Conservation (phyloP, 768 basidiomycete species). For the Kwoniella sp. region DNA sequence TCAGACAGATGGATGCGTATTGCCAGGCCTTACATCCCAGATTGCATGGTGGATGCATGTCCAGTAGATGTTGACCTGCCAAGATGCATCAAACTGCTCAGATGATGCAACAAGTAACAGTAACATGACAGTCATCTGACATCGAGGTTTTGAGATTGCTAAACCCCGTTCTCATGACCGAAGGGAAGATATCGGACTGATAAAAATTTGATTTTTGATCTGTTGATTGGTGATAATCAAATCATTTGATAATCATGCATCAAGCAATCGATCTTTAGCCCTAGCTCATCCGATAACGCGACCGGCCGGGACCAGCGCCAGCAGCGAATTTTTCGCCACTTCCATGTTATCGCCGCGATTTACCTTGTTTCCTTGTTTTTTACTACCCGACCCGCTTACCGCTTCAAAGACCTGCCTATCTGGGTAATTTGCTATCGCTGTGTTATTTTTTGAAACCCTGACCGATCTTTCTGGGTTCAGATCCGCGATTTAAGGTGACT, state of each 20-base stretch:
- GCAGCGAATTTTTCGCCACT: neutral
- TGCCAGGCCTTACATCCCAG: too few species aligned
- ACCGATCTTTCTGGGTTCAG: too few species aligned
- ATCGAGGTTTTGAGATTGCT: too few species aligned
- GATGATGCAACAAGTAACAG: too few species aligned
- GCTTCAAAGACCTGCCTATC: neutral
- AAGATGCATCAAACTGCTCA: too few species aligned
- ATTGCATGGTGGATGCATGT: too few species aligned
- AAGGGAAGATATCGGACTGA: neutral
- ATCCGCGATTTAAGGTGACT: too few species aligned
- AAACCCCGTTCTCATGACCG: neutral
- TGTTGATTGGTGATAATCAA: neutral
- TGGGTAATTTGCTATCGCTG: too few species aligned
- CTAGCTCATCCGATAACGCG: neutral
- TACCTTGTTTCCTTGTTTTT: neutral
- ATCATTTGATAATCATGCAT: neutral
- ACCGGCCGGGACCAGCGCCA: neutral
- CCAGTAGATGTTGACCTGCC: too few species aligned
- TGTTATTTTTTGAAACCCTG: too few species aligned
- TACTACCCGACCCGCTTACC: too few species aligned
- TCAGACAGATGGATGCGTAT: neutral
- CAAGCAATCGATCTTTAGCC: neutral
- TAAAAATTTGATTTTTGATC: constrained; percentile 2
- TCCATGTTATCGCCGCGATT: neutral
- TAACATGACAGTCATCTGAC: too few species aligned